Percentiles rank a stretch among this genome's conserved stretches.
Evolutionary conservation across 257 asterid genomes (phyloP).

Genomic region (Primulina tabacum): DNA sequence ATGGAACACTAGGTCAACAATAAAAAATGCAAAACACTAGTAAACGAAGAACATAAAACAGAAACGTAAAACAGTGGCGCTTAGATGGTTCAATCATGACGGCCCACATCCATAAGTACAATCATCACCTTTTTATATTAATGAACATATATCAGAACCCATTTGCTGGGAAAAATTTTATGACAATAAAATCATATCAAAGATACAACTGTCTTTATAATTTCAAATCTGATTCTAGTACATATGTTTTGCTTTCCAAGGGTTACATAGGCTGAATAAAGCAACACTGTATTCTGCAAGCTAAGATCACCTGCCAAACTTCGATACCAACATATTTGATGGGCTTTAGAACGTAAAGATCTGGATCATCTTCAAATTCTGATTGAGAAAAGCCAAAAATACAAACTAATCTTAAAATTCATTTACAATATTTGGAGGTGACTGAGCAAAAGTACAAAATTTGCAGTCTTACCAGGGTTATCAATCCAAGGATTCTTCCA

Average conservation of each 20-base stretch:
- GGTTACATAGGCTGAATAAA: background rate
- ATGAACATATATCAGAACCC: background rate
- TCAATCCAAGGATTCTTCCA: constrained; percentile 93
- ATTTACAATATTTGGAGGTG: background rate
- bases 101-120: background rate
- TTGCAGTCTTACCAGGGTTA: constrained; percentile 62
- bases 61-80: background rate
- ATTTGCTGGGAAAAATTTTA: background rate
- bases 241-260: background rate
- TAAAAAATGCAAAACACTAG: constrained; percentile 13
- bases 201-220: too few relatives aligned
- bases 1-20: constrained; percentile 23
- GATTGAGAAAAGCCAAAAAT: constrained; percentile 5
- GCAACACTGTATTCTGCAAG: background rate
- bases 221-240: background rate
- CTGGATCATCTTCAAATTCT: constrained; percentile 94
- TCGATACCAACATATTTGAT: constrained; percentile 81
- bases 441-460: constrained; percentile 13
- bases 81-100: background rate
- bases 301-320: constrained; percentile 74
- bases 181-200: too few relatives aligned
- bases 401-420: background rate
- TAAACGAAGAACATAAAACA: background rate
- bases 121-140: background rate
- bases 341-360: constrained; percentile 79